phyloP scores from a whole-genome alignment of 2,329 filamentous ascomycete genomes.

The Colletotrichum costaricense region DNA sequence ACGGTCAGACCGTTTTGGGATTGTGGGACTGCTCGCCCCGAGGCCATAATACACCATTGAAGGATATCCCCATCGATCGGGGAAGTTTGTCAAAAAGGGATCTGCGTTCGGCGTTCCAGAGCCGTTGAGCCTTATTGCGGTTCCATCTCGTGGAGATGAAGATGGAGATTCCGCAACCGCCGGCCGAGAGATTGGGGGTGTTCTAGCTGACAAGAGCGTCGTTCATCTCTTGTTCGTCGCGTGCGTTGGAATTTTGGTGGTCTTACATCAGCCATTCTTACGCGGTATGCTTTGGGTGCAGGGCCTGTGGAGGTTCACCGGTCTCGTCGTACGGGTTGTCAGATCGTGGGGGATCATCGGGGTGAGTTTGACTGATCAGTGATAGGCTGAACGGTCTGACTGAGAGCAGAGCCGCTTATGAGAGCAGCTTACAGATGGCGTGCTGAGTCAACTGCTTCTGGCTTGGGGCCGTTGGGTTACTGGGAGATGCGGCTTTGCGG shows the following conservation, averaged over 20 bases:
- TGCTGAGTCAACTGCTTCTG: not conserved
- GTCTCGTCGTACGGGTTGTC: not conserved
- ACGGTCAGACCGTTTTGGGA: not conserved
- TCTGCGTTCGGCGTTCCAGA: not conserved
- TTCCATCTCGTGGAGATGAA: not conserved
- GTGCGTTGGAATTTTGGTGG: not conserved
- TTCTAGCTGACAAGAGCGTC: not conserved
- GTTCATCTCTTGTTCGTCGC: not conserved
- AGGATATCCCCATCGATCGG: no score
- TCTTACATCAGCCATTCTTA: not conserved
- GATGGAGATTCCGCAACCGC: not conserved
- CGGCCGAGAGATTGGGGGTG: no score
- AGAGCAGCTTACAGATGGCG: not conserved
- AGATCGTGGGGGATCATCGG: not conserved
- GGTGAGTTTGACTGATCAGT: not conserved
- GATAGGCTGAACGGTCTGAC: no score
- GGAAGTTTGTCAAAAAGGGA: not conserved
- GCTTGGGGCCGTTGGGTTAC: not conserved
- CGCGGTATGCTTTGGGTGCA: no score
- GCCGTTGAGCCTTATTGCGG: constrained; percentile 1
- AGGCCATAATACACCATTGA: not conserved
- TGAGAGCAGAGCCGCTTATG: not conserved
- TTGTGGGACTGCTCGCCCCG: not conserved
- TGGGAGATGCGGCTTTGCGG: not conserved
- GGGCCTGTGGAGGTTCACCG: not conserved